Conservation (phyloP, 73 alveolate species). For the Loxodes magnus region DNA sequence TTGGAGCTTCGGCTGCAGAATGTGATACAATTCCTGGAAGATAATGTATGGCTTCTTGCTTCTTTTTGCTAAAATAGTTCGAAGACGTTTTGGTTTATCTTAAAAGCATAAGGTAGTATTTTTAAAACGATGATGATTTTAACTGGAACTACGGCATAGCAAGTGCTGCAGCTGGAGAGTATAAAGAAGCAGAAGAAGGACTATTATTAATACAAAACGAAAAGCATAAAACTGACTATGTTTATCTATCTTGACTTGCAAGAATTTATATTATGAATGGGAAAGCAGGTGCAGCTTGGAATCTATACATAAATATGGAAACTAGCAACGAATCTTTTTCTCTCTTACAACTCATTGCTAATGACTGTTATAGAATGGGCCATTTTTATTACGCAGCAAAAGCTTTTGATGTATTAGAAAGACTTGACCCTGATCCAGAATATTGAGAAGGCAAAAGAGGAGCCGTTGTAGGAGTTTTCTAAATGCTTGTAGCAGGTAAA, state of each 20-base stretch:
- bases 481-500: conserved; percentile 75
- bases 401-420: conserved; percentile 95
- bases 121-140: conserved; percentile 93
- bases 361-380: conserved; percentile 98
- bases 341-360: conserved; percentile 84
- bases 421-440: conserved; percentile 95
- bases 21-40: conserved; percentile 99
- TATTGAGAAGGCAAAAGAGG: conserved; percentile 83
- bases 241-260: conserved; percentile 74
- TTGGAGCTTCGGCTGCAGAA: conserved; percentile 95
- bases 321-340: conserved; percentile 83
- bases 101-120: conserved; percentile 74
- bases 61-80: conserved; percentile 65
- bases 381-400: conserved; percentile 92
- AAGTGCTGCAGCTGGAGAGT: conserved; percentile 81
- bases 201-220: conserved; percentile 62
- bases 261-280: conserved; percentile 92
- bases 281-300: conserved; percentile 60
- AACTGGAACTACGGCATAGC: conserved; percentile 96
- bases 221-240: conserved; percentile 52
- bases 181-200: conserved; percentile 83
- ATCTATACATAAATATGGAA: conserved; percentile 85
- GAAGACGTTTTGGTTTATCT: conserved; percentile 59
- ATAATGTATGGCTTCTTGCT: conserved; percentile 97
- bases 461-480: conserved; percentile 90